Evolutionary conservation across 1,284 basidiomycete species (phyloP).

Genomic region (Sutorius eximius): DNA sequence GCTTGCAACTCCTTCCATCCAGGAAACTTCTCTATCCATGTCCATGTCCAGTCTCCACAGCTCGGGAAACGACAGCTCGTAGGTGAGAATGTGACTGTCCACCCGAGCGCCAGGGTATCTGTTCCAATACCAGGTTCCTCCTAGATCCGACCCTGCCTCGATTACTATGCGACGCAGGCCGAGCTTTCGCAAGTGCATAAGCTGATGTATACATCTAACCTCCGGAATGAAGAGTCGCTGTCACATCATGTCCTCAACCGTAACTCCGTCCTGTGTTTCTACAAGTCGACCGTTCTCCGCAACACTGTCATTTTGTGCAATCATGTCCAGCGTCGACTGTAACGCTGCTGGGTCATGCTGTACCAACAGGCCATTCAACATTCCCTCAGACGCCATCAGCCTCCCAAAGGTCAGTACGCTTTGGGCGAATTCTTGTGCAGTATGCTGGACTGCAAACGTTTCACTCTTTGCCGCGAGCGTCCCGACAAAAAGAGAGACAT

Average conservation of each 20-base stretch:
- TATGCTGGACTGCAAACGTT: constrained; percentile 13
- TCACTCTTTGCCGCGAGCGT: constrained; percentile 16
- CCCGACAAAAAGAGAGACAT: constrained; percentile 16
- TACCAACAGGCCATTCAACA: constrained; percentile 10
- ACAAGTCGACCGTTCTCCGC: neutral
- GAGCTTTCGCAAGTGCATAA: constrained; percentile 12
- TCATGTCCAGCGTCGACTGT: constrained; percentile 14
- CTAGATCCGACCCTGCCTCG: constrained; percentile 18
- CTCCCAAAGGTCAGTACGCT: constrained; percentile 14
- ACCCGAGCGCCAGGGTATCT: constrained; percentile 22
- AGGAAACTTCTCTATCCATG: constrained; percentile 25
- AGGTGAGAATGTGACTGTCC: constrained; percentile 17
- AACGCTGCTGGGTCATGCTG: constrained; percentile 8
- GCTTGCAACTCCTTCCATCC: constrained; percentile 12
- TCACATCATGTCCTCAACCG: constrained; percentile 16
- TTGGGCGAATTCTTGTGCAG: constrained; percentile 15
- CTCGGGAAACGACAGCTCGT: constrained; percentile 18
- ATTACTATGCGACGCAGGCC: constrained; percentile 20
- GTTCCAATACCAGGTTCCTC: constrained; percentile 22
- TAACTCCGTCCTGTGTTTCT: neutral
- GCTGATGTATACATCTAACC: constrained; percentile 10
- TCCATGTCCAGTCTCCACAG: constrained; percentile 24
- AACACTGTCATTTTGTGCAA: neutral
- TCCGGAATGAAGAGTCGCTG: neutral
- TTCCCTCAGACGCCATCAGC: constrained; percentile 10